Conservation (phyloP, 257 asterid species). For the Solanum lycopersicoides region DNA sequence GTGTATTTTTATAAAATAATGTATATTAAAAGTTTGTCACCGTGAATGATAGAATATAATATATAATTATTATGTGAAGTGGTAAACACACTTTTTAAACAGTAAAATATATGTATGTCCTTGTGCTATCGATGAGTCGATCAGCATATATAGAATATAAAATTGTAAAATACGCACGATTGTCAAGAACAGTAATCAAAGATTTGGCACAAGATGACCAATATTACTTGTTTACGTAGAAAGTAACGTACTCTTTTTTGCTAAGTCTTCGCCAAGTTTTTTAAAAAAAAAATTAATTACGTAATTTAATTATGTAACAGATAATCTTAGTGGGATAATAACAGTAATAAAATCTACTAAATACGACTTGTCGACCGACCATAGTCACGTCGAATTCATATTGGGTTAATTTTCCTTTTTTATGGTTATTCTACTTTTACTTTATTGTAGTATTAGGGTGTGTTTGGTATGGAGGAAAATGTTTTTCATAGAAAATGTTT, state of each 20-base stretch:
- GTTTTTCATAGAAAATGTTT: too few species aligned
- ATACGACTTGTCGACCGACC: background rate
- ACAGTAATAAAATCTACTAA: background rate
- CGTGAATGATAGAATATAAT: too few species aligned
- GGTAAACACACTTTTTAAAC: background rate
- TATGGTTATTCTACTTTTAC: too few species aligned
- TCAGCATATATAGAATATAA: background rate
- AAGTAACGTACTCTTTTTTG: background rate
- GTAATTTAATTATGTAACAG: background rate
- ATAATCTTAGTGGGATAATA: background rate
- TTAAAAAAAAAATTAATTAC: too few species aligned
- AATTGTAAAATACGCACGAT: background rate
- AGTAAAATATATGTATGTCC: background rate
- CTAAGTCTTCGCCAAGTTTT: background rate
- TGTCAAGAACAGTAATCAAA: background rate
- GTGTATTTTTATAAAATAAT: too few species aligned
- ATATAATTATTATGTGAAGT: background rate
- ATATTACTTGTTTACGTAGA: background rate
- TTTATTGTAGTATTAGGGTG: too few species aligned
- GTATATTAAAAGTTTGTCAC: background rate
- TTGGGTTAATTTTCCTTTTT: background rate
- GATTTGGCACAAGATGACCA: background rate
- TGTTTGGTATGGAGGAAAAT: too few species aligned
- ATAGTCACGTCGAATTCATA: background rate
- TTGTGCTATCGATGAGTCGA: background rate